Conservation (phyloP, 768 basidiomycete genomes). For the Fistulinella prunicolor region DNA sequence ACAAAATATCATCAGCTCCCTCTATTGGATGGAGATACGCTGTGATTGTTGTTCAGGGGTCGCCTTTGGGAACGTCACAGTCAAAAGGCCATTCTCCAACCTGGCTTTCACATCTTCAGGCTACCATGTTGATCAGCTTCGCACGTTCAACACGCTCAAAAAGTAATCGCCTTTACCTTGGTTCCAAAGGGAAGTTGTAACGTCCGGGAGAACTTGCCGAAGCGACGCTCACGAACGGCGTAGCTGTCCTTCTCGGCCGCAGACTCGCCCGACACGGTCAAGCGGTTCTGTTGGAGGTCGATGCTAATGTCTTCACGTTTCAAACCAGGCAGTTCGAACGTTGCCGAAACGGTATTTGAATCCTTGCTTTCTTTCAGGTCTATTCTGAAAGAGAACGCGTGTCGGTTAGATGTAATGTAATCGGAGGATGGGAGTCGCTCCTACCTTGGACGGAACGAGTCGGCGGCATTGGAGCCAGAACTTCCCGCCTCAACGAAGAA, state of each 20-base stretch:
- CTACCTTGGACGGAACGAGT: constrained; percentile 22
- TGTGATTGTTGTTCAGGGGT: constrained; percentile 37
- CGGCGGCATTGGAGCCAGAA: too few species aligned
- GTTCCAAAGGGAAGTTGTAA: constrained; percentile 44
- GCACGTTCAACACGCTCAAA: too few species aligned
- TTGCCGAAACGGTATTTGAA: constrained; percentile 8
- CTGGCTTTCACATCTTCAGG: constrained; percentile 43
- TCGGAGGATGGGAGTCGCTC: not conserved
- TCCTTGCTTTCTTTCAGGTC: constrained; percentile 38
- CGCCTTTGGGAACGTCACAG: constrained; percentile 45
- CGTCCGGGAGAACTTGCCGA: constrained; percentile 42
- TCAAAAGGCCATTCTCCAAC: constrained; percentile 45
- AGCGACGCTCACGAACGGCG: constrained; percentile 42
- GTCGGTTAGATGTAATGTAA: too few species aligned
- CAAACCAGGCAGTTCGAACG: too few species aligned
- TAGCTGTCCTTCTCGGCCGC: constrained; percentile 38
- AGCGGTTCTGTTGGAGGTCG: constrained; percentile 41
- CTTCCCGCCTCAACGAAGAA: too few species aligned
- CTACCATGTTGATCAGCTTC: constrained; percentile 17
- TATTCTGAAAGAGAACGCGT: too few species aligned
- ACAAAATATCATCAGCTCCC: too few species aligned
- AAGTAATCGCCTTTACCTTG: constrained; percentile 29
- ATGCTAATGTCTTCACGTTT: constrained; percentile 38
- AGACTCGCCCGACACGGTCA: constrained; percentile 48
- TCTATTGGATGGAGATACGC: constrained; percentile 34